Conservation (phyloP, 2,329 filamentous ascomycete species). For the Colletotrichum lentis region DNA sequence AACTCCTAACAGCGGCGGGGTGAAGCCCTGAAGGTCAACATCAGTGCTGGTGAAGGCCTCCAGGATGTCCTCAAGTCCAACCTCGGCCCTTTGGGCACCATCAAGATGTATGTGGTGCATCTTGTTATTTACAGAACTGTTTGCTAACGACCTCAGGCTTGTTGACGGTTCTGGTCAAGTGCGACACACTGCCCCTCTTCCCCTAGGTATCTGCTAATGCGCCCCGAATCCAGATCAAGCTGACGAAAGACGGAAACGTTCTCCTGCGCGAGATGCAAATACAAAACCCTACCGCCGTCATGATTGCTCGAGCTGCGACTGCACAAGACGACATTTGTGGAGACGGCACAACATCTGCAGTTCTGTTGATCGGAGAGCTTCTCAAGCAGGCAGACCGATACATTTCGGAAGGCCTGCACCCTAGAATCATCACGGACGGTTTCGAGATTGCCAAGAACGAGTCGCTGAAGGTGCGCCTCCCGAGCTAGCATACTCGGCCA, state of each 20-base stretch:
- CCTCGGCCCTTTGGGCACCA: constrained; percentile 88
- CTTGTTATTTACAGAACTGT: constrained; percentile 5
- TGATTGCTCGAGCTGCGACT: constrained; percentile 84
- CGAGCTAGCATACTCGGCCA: neutral
- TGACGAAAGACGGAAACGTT: constrained; percentile 98
- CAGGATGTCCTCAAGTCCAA: constrained; percentile 97
- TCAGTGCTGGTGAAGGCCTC: constrained; percentile 91
- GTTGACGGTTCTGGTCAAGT: constrained; percentile 76
- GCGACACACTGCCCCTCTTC: constrained; percentile 44
- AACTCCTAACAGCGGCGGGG: constrained; percentile 77
- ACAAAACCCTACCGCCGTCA: constrained; percentile 95
- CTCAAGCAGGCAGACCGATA: constrained; percentile 97
- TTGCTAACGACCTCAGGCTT: constrained; percentile 58
- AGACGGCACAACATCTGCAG: constrained; percentile 96
- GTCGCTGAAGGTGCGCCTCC: constrained; percentile 74
- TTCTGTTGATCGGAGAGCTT: constrained; percentile 93
- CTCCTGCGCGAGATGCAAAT: constrained; percentile 85
- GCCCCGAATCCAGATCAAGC: constrained; percentile 76
- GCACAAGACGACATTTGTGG: constrained; percentile 98
- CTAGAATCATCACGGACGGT: constrained; percentile 94
- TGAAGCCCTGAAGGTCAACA: constrained; percentile 97
- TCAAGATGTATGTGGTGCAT: constrained; percentile 80
- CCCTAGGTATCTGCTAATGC: constrained; percentile 30
- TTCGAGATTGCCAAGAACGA: constrained; percentile 97
- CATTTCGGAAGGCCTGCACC: constrained; percentile 96